These are phyloP conservation scores for Miamiensis avidus DNA, from an alignment of 169 alveolate genomes.

Conservation along the genomic window DNA sequence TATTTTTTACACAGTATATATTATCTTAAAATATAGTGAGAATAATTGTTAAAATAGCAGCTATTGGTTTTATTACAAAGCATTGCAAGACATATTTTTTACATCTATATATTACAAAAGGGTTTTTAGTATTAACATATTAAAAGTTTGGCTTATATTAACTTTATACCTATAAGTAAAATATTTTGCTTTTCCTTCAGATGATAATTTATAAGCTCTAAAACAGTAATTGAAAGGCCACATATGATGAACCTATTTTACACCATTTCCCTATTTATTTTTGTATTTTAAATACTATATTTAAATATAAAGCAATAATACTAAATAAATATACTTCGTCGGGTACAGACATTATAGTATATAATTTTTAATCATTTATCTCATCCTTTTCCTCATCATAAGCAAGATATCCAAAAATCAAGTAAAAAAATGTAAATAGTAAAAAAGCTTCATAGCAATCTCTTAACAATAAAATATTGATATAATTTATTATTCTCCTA, in stretches of 20 bases:
- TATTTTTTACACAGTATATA: neutral
- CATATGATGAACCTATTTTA: constrained; percentile 28
- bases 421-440: neutral
- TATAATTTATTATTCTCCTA: no score
- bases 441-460: neutral
- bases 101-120: constrained; percentile 40
- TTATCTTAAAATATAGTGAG: constrained; percentile 12
- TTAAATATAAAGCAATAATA: no score
- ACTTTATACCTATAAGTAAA: constrained; percentile 20
- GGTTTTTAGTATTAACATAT: constrained; percentile 23
- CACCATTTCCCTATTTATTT: constrained; percentile 7
- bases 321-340: constrained; percentile 31
- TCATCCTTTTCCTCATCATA: constrained; percentile 31
- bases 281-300: no score
- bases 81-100: constrained; percentile 41
- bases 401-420: constrained; percentile 32
- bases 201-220: constrained; percentile 27
- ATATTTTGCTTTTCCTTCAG: constrained; percentile 40
- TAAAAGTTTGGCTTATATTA: no score
- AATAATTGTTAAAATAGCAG: constrained; percentile 2
- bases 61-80: constrained; percentile 40
- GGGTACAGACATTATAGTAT: constrained; percentile 27
- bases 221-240: constrained; percentile 40
- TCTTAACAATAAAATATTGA: neutral
- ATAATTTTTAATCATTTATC: constrained; percentile 35